Evolutionary conservation across 106 monocot species (phyloP), one percentile per base, ranked within the genome.

Genomic region (Dioscorea alata): DNA sequence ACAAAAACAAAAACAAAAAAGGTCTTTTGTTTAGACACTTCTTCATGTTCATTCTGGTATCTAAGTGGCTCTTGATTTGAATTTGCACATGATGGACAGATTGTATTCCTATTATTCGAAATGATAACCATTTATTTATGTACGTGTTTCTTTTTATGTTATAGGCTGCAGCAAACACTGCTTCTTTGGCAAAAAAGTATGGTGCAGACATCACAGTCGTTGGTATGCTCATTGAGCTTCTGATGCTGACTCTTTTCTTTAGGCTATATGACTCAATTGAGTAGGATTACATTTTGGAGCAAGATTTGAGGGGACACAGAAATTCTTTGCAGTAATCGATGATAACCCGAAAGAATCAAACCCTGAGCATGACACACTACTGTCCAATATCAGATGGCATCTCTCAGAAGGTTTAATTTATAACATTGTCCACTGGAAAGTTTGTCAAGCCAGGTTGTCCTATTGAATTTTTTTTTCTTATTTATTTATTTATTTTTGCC

Each of bases 161-260:
- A 7, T 61, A 97, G 96, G 96, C 96, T 57, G 92, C 96, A 67
- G 80, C 86, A 69, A 97, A 89, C 14, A 85, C 92, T 19, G 68
- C 96, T 42, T 69, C 89, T 60, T 74, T 97, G 51, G 96, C 96
- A 9, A 97, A 97, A 57, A 92, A 85, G 66, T 89, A 87, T 71
- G 96, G 96, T 60, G 92, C 96, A 50, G 83, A 92, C 64, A 97
- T 97, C 15, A 97, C 96, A 25, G 96, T 97, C 61, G 92, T 97
- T 70, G 96, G 96, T 97, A 89, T 57, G 82, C 24, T 73, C 54
- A 51, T 63, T 16, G 22, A 76, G 63, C 50, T 49, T 65, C 24
- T 58, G 10, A 13, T 58, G 60, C 23, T 53, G 42, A 31, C 23
- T 52, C 18, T 12, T 9, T 65, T 35, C 0, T 60, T 57, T 60